phyloP scores from a whole-genome alignment of 1,284 basidiomycete genomes.

The Phenoliferia sp. region DNA sequence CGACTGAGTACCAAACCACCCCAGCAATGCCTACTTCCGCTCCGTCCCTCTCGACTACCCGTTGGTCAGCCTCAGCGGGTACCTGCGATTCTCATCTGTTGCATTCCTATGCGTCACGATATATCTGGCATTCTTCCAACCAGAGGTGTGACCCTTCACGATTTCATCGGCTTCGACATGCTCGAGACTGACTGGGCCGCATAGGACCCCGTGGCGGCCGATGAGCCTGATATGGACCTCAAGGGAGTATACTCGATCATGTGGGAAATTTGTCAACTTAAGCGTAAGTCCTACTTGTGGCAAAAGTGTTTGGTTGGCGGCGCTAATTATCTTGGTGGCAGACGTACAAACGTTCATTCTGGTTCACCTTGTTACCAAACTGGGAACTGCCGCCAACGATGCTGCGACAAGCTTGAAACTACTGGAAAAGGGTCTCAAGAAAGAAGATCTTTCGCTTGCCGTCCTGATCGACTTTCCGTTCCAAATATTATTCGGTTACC shows the following conservation, averaged over 20 bases:
- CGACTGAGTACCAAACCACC: neutral
- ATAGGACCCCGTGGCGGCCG: conserved; percentile 65
- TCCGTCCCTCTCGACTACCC: conserved; percentile 62
- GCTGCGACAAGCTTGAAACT: conserved; percentile 89
- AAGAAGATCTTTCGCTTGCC: conserved; percentile 90
- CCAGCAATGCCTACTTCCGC: conserved; percentile 65
- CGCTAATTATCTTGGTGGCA: conserved; percentile 41
- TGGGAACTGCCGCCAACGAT: conserved; percentile 94
- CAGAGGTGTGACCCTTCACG: conserved; percentile 57
- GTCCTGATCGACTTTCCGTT: conserved; percentile 98
- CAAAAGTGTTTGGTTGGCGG: neutral
- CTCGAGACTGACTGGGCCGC: neutral
- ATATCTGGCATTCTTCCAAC: conserved; percentile 84
- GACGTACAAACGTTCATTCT: conserved; percentile 86
- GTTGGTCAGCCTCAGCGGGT: conserved; percentile 70
- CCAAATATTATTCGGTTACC: conserved; percentile 91
- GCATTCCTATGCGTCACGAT: conserved; percentile 76
- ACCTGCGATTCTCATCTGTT: conserved; percentile 80
- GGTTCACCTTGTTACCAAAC: conserved; percentile 86
- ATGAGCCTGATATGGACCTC: conserved; percentile 76
- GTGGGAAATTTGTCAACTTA: conserved; percentile 86
- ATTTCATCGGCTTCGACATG: neutral
- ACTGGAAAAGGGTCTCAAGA: conserved; percentile 91
- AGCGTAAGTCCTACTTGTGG: conserved; percentile 56
- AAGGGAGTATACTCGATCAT: conserved; percentile 88